phyloP scores from a whole-genome alignment of 2,329 filamentous ascomycete genomes.

The Aphanocladium album region DNA sequence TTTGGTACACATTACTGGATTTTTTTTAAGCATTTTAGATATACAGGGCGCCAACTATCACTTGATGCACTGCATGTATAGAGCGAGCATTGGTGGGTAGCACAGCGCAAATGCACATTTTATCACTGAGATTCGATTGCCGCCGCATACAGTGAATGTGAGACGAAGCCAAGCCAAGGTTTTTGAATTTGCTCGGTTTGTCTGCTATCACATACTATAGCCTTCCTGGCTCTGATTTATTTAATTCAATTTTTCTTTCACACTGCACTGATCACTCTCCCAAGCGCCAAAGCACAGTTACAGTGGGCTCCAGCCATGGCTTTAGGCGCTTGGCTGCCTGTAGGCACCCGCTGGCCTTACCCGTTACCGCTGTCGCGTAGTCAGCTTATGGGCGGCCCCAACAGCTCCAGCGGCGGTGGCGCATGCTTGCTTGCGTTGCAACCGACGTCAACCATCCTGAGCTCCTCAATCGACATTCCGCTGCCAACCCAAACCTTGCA shows the following conservation, averaged over 20 bases:
- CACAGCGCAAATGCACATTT: not conserved
- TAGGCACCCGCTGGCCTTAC: not conserved
- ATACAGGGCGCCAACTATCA: not conserved
- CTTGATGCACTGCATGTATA: not conserved
- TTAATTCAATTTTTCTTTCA: too few species aligned
- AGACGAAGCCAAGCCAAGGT: not conserved
- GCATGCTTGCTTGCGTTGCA: constrained; percentile 6
- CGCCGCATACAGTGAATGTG: not conserved
- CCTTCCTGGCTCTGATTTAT: too few species aligned
- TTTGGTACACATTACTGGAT: constrained; percentile 5
- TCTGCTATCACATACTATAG: too few species aligned
- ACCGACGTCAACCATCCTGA: constrained; percentile 2
- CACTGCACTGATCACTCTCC: not conserved
- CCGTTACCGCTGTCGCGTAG: not conserved
- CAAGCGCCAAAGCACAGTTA: not conserved
- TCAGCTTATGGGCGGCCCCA: not conserved
- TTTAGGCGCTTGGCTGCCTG: not conserved
- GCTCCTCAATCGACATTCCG: constrained; percentile 1
- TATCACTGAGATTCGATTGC: not conserved
- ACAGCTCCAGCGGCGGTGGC: not conserved
- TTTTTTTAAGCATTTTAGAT: constrained; percentile 8
- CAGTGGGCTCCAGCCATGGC: not conserved
- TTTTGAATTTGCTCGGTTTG: too few species aligned
- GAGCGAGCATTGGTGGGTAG: not conserved
- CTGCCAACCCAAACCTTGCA: not conserved